Evolutionary conservation across 768 basidiomycete genomes (phyloP).

Genomic region (Chlorophyllum brunneum): DNA sequence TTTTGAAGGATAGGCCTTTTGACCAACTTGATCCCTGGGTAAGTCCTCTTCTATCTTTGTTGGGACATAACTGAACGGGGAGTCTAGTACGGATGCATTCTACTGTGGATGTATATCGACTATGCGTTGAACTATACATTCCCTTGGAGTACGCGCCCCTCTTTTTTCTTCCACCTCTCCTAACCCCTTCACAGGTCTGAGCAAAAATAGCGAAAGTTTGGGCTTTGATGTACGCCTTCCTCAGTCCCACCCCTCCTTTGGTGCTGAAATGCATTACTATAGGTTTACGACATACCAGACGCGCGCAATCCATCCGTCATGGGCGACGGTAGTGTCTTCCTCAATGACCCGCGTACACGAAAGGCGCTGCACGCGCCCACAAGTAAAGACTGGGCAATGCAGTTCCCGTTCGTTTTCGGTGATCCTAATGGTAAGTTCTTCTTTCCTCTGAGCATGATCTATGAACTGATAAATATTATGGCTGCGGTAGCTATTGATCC

Average conservation of each 20-base stretch:
- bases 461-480: background rate
- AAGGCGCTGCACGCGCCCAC: conserved; percentile 67
- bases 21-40: conserved; percentile 57
- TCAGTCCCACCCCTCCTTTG: background rate
- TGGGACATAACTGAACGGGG: background rate
- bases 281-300: conserved; percentile 56
- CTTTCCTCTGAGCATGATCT: background rate
- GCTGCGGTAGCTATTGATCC: conserved; percentile 27
- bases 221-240: conserved; percentile 32
- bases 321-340: conserved; percentile 50
- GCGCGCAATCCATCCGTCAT: conserved; percentile 48
- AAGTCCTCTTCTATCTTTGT: conserved; percentile 13
- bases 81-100: conserved; percentile 56
- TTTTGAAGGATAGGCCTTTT: conserved; percentile 47
- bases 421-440: conserved; percentile 26
- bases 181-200: conserved; percentile 18
- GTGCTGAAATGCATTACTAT: no score
- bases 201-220: conserved; percentile 26
- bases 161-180: background rate
- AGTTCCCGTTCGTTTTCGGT: conserved; percentile 36
- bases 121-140: conserved; percentile 71
- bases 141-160: conserved; percentile 47
- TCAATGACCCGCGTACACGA: conserved; percentile 58
- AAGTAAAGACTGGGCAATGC: conserved; percentile 43
- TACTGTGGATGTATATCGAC: conserved; percentile 63